A percentile compares a stretch with the other conserved stretches of the same genome.
phyloP scores from a whole-genome alignment of 257 asterid genomes.

The Mitragyna speciosa region DNA sequence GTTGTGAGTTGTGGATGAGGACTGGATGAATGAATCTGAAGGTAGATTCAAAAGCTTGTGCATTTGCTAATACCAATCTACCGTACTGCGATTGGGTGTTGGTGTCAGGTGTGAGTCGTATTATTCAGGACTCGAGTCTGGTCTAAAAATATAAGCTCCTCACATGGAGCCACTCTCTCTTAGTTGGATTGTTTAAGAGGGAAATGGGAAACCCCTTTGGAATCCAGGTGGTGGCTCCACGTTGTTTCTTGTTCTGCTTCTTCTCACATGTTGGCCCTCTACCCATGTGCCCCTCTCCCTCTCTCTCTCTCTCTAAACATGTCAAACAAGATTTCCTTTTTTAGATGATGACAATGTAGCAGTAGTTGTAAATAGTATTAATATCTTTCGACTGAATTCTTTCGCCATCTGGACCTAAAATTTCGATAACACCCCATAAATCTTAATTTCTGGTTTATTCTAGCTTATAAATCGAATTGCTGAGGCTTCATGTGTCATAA shows the following conservation, averaged over 20 bases:
- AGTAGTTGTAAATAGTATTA: neutral
- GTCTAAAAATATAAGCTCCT: conserved; percentile 50
- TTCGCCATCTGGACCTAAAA: no score
- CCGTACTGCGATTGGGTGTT: neutral
- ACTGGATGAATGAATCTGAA: neutral
- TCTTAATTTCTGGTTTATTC: no score
- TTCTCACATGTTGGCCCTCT: conserved; percentile 31
- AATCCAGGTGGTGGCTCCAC: conserved; percentile 28
- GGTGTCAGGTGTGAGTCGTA: conserved; percentile 24
- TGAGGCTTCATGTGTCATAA: no score
- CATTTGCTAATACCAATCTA: neutral
- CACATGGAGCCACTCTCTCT: conserved; percentile 50
- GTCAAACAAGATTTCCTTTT: neutral
- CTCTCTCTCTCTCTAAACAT: neutral
- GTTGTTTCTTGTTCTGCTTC: conserved; percentile 29
- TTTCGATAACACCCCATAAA: no score
- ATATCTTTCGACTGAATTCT: neutral
- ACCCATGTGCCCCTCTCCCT: conserved; percentile 49
- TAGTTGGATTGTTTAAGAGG: conserved; percentile 46
- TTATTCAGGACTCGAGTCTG: conserved; percentile 28
- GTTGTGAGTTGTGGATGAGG: neutral
- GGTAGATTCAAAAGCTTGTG: no score
- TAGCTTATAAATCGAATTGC: no score
- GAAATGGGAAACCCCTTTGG: conserved; percentile 17
- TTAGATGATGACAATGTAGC: neutral